Conservation (phyloP, 2,329 filamentous ascomycete species). For the Escovopsis weberi region DNA sequence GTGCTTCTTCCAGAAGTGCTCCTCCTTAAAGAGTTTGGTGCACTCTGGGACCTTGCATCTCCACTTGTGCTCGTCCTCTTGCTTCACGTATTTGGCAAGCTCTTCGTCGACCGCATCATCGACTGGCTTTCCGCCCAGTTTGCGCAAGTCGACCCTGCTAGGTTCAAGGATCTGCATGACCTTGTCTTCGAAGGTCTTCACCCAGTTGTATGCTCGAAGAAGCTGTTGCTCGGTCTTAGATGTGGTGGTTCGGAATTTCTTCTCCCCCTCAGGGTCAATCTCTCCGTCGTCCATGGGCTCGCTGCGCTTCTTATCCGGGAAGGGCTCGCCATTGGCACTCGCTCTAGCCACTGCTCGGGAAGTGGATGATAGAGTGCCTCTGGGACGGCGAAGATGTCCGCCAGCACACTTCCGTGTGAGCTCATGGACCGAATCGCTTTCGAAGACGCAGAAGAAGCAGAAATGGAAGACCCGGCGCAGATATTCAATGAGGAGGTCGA, state of each 20-base stretch:
- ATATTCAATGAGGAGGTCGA: slow-evolving; percentile 93
- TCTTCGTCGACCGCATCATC: slow-evolving; percentile 84
- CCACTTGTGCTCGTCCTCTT: slow-evolving; percentile 95
- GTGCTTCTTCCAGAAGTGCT: slow-evolving; percentile 95
- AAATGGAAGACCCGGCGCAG: slow-evolving; percentile 94
- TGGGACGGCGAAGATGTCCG: slow-evolving; percentile 85
- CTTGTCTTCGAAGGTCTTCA: slow-evolving; percentile 97
- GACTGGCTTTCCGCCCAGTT: slow-evolving; percentile 74
- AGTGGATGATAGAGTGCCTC: slow-evolving; percentile 67
- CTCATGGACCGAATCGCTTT: slow-evolving; percentile 94
- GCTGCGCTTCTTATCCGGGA: slow-evolving; percentile 68
- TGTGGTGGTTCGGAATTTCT: slow-evolving; percentile 54
- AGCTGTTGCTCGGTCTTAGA: slow-evolving; percentile 82
- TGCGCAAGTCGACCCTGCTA: slow-evolving; percentile 71
- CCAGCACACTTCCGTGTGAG: slow-evolving; percentile 90
- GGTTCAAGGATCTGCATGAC: slow-evolving; percentile 85
- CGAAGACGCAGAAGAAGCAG: slow-evolving; percentile 99
- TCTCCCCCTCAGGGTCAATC: slow-evolving; percentile 39
- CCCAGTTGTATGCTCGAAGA: slow-evolving; percentile 94
- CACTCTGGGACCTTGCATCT: slow-evolving; percentile 94
- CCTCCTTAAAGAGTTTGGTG: slow-evolving; percentile 91
- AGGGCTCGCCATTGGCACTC: slow-evolving; percentile 67
- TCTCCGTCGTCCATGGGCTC: slow-evolving; percentile 51
- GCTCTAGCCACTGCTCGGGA: slow-evolving; percentile 77
- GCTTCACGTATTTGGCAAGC: slow-evolving; percentile 75